A percentile compares a stretch with the other conserved stretches of the same genome.
Conservation (phyloP, 2,329 filamentous ascomycete species). For the Ceratocystis alfenasii region DNA sequence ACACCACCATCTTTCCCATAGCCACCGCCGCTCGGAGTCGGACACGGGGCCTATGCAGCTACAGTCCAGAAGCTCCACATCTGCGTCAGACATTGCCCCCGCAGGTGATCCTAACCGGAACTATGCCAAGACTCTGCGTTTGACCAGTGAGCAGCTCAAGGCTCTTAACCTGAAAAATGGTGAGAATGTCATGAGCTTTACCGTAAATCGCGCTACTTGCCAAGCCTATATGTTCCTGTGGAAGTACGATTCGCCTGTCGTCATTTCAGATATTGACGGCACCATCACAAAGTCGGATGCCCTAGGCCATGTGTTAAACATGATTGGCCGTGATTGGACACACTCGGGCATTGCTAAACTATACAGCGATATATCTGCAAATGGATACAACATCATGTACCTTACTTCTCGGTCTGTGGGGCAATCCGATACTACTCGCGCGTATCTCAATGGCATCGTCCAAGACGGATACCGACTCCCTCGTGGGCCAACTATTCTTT, state of each 20-base stretch:
- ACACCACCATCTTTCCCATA: conserved; percentile 22
- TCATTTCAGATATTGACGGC: conserved; percentile 96
- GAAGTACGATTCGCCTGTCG: conserved; percentile 81
- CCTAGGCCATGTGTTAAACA: conserved; percentile 84
- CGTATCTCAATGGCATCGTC: conserved; percentile 77
- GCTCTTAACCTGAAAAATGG: conserved; percentile 68
- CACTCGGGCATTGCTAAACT: conserved; percentile 93
- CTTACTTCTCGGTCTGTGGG: conserved; percentile 88
- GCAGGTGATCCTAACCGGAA: conserved; percentile 64
- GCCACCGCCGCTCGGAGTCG: conserved; percentile 55
- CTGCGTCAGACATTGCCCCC: conserved; percentile 54
- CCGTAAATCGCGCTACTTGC: conserved; percentile 88
- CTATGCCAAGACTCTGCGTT: conserved; percentile 88
- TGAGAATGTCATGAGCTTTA: conserved; percentile 91
- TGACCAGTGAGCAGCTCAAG: conserved; percentile 93
- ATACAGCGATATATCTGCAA: conserved; percentile 87
- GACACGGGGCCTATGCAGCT: conserved; percentile 44
- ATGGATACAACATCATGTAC: conserved; percentile 98
- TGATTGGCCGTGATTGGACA: conserved; percentile 96
- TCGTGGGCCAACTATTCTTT: conserved; percentile 85
- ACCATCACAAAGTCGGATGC: conserved; percentile 98
- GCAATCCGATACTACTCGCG: conserved; percentile 77
- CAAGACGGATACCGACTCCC: conserved; percentile 82
- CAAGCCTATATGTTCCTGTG: conserved; percentile 88
- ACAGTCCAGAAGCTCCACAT: conserved; percentile 31